Evolutionary conservation across 2,329 filamentous ascomycete species (phyloP).

Genomic region (Aspergillus ochraceoroseus): DNA sequence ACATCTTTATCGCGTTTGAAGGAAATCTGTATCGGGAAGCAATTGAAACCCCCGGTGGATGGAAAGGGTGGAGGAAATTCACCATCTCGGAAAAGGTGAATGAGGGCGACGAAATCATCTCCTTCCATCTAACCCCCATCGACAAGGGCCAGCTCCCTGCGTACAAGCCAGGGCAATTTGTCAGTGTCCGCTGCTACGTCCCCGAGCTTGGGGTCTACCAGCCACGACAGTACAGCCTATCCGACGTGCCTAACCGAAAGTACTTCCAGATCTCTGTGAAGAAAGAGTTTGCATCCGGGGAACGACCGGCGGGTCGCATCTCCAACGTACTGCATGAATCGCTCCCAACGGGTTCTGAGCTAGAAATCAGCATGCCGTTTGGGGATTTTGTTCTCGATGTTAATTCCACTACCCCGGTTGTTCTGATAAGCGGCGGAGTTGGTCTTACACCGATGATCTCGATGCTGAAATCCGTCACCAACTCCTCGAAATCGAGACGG

Average conservation of each 20-base stretch:
- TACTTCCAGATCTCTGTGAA: constrained; percentile 69
- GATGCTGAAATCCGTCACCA: constrained; percentile 53
- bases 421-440: constrained; percentile 58
- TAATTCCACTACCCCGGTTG: constrained; percentile 48
- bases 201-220: constrained; percentile 57
- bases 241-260: constrained; percentile 56
- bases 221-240: constrained; percentile 67
- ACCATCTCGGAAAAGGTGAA: constrained; percentile 56
- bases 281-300: constrained; percentile 53
- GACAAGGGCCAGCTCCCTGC: constrained; percentile 56
- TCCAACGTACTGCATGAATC: constrained; percentile 64
- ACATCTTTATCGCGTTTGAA: constrained; percentile 63
- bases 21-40: constrained; percentile 51
- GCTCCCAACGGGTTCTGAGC: constrained; percentile 55
- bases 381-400: constrained; percentile 54
- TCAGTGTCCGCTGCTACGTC: constrained; percentile 58
- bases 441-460: constrained; percentile 57
- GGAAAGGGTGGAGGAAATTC: constrained; percentile 63
- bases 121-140: constrained; percentile 62
- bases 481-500: constrained; percentile 43
- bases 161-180: constrained; percentile 69
- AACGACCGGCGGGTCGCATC: constrained; percentile 56
- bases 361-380: constrained; percentile 62
- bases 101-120: constrained; percentile 63
- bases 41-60: constrained; percentile 35